These are phyloP conservation scores for Sporothrix protearum DNA, from an alignment of 2,329 filamentous ascomycete species.

Conservation along the genomic window DNA sequence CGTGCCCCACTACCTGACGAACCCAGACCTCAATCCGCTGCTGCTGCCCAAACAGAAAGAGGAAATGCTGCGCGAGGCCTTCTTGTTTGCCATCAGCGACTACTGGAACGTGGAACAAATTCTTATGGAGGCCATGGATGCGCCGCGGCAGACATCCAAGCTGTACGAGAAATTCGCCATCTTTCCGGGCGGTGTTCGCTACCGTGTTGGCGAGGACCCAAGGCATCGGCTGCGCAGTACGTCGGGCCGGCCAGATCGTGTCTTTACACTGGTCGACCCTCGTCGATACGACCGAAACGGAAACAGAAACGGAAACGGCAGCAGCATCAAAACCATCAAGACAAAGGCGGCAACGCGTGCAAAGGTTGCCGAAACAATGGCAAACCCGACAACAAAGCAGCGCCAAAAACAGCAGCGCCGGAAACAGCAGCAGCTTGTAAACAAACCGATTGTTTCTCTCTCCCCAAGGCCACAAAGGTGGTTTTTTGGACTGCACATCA, in stretches of 20 bases:
- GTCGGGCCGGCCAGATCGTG: background rate
- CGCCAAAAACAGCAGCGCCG: too few relatives aligned
- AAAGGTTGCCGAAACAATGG: too few relatives aligned
- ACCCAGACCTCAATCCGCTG: constrained; percentile 9
- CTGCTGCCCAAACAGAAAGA: background rate
- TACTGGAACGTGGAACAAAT: background rate
- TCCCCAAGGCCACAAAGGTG: background rate
- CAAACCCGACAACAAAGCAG: background rate
- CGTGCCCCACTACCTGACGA: background rate
- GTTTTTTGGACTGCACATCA: background rate
- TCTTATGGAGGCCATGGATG: background rate
- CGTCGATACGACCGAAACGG: background rate
- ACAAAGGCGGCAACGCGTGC: too few relatives aligned
- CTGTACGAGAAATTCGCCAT: background rate
- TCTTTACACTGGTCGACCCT: background rate
- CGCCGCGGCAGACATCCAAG: background rate
- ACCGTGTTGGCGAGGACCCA: background rate
- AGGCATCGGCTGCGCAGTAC: background rate
- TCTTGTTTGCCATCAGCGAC: background rate
- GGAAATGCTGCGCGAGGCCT: background rate
- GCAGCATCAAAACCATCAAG: too few relatives aligned
- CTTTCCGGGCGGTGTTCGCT: background rate
- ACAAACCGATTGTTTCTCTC: background rate
- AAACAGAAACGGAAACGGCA: background rate
- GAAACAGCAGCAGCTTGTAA: background rate